Conservation (phyloP, 2,329 filamentous ascomycete species). For the Epichloe typhina region DNA sequence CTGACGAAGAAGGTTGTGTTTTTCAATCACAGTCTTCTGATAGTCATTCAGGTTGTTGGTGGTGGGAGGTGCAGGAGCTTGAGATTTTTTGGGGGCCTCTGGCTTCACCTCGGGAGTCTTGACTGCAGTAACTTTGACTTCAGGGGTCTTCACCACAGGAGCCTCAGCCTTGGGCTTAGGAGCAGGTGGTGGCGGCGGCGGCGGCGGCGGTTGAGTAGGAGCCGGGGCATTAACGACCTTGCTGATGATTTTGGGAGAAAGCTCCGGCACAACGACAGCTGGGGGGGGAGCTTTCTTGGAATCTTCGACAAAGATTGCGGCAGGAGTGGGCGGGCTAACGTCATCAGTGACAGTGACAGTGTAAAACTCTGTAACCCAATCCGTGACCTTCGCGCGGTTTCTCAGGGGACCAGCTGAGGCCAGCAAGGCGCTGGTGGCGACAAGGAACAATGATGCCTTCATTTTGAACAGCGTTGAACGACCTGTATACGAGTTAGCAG, state of each 20-base stretch:
- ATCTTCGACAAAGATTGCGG: conserved; percentile 1
- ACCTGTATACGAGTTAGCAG: background rate
- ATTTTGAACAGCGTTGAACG: conserved; percentile 17
- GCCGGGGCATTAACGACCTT: background rate
- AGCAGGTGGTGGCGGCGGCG: conserved; percentile 4
- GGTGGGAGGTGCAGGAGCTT: background rate
- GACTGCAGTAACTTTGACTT: background rate
- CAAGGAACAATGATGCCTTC: conserved; percentile 36
- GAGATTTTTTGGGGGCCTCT: background rate
- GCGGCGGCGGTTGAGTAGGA: conserved; percentile 1
- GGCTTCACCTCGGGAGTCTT: background rate
- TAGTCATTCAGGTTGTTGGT: conserved; percentile 14
- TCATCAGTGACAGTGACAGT: conserved; percentile 31
- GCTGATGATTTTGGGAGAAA: background rate
- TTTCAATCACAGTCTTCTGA: conserved; percentile 37
- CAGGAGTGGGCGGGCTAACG: background rate
- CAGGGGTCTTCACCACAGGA: background rate
- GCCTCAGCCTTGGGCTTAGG: background rate
- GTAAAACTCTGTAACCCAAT: conserved; percentile 27
- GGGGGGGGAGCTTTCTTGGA: conserved; percentile 5
- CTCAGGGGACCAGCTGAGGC: conserved; percentile 31
- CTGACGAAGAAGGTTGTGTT: conserved; percentile 77
- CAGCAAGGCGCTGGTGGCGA: conserved; percentile 31
- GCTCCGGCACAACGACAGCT: background rate
- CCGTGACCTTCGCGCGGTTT: conserved; percentile 26